Percentiles rank a stretch among this genome's conserved stretches.
These are phyloP conservation scores for Starmerella bacillaris DNA, from an alignment of 805 yeast genomes.

Conservation along the genomic window DNA sequence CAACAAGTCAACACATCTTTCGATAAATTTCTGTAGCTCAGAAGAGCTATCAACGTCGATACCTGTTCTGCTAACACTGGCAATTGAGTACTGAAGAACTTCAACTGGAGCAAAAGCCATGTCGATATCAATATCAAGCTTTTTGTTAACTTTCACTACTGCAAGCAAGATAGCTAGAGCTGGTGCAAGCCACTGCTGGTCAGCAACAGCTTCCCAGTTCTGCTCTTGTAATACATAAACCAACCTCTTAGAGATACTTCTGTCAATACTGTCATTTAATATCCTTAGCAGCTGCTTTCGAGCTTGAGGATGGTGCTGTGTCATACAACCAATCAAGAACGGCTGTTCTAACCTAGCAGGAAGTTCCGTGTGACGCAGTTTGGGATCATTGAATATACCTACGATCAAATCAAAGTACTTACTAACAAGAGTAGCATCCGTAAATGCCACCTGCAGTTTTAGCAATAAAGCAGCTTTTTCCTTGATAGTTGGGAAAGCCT, in stretches of 20 bases:
- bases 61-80: slow-evolving; percentile 10
- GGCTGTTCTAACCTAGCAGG: slow-evolving; percentile 94
- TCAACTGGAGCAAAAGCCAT: slow-evolving; percentile 21
- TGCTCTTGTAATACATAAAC: slow-evolving; percentile 85
- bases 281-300: slow-evolving; percentile 66
- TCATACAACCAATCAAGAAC: slow-evolving; percentile 77
- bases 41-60: not conserved
- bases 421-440: slow-evolving; percentile 51
- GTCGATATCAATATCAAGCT: slow-evolving; percentile 26
- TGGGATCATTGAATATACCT: slow-evolving; percentile 67
- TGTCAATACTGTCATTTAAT: slow-evolving; percentile 59
- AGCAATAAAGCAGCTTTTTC: slow-evolving; percentile 88
- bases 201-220: slow-evolving; percentile 90
- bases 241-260: slow-evolving; percentile 57
- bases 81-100: slow-evolving; percentile 9
- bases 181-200: slow-evolving; percentile 86
- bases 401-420: slow-evolving; percentile 73
- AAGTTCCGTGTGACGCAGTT: slow-evolving; percentile 65
- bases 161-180: slow-evolving; percentile 77
- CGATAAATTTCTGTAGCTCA: slow-evolving; percentile 23
- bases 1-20: slow-evolving; percentile 19
- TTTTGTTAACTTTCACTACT: slow-evolving; percentile 39
- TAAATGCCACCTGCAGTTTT: slow-evolving; percentile 75
- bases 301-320: slow-evolving; percentile 43
- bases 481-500: slow-evolving; percentile 80